Evolutionary conservation across 2,329 filamentous ascomycete species (phyloP), one percentile per base, ranked within the genome.

Genomic region (Arthrocladium fulminans): DNA sequence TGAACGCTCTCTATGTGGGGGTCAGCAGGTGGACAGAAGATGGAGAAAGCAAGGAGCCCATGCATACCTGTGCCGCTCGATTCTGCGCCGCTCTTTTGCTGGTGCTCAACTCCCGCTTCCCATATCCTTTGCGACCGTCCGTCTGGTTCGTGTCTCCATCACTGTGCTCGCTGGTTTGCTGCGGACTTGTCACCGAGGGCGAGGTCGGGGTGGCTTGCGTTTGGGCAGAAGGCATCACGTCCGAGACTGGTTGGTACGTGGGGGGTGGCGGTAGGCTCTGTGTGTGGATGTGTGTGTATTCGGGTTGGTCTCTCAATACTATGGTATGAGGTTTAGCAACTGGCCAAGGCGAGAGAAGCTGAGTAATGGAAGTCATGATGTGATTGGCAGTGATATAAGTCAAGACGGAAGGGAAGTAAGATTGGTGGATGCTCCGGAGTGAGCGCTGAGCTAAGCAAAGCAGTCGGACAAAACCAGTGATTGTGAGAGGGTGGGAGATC

Each of bases 1-100:
- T 86, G 69, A 98, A 98, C 35, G 92, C 92, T 65, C 92, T 81
- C 90, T 98, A 60, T 56, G 53, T 35, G 48, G 29, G 57, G 47
- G 50, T 57, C 49, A 52, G 45, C 48, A 38, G 45, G 38, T 29
- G 42, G n/a, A 17, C 22, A 40, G 38, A 12, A 40, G 20, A 24
- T 22, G 17, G 40, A 15, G 9, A 25, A 25, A 30, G 22, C 17
- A 12, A 30, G 27, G 13, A 24, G 43, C 38, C 20, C 37, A n/a
- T 20, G 65, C 82, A 63, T 77, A 96, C 92, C 81, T 98, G 92
- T 47, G 92, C 92, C 59, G 90, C 92, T 64, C 92, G 77, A 63
- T 98, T 98, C 65, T 98, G 92, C 8, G 92, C 92, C 23, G 92
- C 92, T 57, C 92, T 84, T 72, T 97, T 98, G 30, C 88, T 95